Evolutionary conservation across 2,329 filamentous ascomycete species (phyloP).

Genomic region (Pezicula rhizophila): DNA sequence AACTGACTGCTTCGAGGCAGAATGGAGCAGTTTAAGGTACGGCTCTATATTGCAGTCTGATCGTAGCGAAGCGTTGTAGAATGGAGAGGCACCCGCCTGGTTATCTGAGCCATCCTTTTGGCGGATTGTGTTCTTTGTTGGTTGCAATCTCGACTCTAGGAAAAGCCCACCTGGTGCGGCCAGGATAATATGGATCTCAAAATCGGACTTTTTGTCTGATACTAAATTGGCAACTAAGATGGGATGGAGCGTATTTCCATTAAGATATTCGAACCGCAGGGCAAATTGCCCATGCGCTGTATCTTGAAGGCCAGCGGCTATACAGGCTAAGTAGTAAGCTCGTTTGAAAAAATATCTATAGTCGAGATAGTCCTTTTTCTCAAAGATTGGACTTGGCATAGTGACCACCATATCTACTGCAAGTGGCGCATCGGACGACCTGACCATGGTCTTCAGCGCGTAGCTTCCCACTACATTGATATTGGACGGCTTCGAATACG

Average conservation of each 20-base stretch:
- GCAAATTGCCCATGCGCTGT: slow-evolving; percentile 47
- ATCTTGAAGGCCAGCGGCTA: slow-evolving; percentile 64
- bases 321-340: slow-evolving; percentile 81
- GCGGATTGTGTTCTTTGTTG: slow-evolving; percentile 65
- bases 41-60: slow-evolving; percentile 67
- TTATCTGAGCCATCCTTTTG: slow-evolving; percentile 41
- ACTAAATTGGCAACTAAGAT: slow-evolving; percentile 44
- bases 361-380: slow-evolving; percentile 92
- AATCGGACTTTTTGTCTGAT: slow-evolving; percentile 8
- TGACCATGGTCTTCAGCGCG: slow-evolving; percentile 67
- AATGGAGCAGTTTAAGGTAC: slow-evolving; percentile 71
- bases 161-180: slow-evolving; percentile 67
- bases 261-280: slow-evolving; percentile 57
- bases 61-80: slow-evolving; percentile 83
- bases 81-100: slow-evolving; percentile 56
- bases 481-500: slow-evolving; percentile 67
- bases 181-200: slow-evolving; percentile 68
- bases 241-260: slow-evolving; percentile 73
- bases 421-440: slow-evolving; percentile 49
- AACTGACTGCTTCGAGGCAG: slow-evolving; percentile 50
- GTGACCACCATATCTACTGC: slow-evolving; percentile 79
- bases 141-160: slow-evolving; percentile 61
- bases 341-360: slow-evolving; percentile 92
- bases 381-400: slow-evolving; percentile 75
- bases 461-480: slow-evolving; percentile 90